Conservation (phyloP, 805 yeast species). For the Ogataea saltuana region DNA sequence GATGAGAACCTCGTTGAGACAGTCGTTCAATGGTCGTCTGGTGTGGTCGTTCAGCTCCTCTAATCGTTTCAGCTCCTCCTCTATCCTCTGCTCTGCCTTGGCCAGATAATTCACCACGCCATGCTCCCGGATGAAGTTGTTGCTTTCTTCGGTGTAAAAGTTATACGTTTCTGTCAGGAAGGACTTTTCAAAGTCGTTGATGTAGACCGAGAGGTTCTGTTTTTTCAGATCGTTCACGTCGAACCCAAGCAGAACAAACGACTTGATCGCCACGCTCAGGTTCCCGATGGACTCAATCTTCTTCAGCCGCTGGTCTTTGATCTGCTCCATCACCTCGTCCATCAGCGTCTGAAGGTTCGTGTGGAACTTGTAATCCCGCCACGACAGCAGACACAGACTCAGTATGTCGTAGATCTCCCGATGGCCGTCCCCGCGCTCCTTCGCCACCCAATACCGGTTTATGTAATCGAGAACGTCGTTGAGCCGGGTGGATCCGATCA, state of each 20-base stretch:
- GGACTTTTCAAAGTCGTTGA: conserved; percentile 72
- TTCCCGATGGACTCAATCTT: conserved; percentile 66
- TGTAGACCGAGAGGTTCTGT: conserved; percentile 78
- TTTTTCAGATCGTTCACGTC: conserved; percentile 89
- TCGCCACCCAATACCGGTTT: conserved; percentile 96
- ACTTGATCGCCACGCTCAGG: conserved; percentile 74
- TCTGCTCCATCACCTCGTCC: conserved; percentile 70
- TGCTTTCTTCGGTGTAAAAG: conserved; percentile 70
- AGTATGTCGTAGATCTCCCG: conserved; percentile 88
- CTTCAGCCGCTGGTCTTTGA: conserved; percentile 77
- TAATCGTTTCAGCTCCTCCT: conserved; percentile 79
- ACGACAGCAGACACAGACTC: conserved; percentile 80
- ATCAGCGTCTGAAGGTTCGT: conserved; percentile 61
- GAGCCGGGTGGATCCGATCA: conserved; percentile 87
- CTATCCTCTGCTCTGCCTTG: conserved; percentile 78
- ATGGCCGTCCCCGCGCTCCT: conserved; percentile 92
- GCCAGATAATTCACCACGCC: conserved; percentile 89
- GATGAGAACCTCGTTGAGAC: conserved; percentile 75
- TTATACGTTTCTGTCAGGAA: conserved; percentile 69
- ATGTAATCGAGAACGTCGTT: conserved; percentile 94
- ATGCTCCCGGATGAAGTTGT: conserved; percentile 63
- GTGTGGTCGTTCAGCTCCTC: conserved; percentile 84
- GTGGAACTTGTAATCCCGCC: conserved; percentile 83
- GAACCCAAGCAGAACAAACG: conserved; percentile 86
- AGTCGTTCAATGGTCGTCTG: conserved; percentile 70